These are phyloP conservation scores for Acanthamoeba lenticulata DNA, from an alignment of 208 protist genomes.

Conservation along the genomic window DNA sequence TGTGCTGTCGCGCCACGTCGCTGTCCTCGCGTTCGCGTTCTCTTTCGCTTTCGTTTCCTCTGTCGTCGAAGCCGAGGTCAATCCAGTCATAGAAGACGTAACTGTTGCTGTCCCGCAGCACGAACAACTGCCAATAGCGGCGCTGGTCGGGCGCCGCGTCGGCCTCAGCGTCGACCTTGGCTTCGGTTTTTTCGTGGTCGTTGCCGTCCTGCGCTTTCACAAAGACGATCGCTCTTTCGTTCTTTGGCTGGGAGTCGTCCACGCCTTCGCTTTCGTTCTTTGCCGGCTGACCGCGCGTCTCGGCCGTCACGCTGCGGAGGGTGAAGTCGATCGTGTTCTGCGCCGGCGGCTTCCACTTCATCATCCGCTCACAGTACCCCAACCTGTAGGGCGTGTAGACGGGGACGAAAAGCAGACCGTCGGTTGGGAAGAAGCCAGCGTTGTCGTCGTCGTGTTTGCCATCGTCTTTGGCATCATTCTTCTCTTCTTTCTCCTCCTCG, in stretches of 20 bases:
- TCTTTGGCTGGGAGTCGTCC: neutral
- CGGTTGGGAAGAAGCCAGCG: neutral
- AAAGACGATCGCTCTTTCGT: neutral
- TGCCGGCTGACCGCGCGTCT: too few relatives aligned
- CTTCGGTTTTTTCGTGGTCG: neutral
- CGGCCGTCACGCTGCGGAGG: neutral
- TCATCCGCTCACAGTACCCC: conserved; percentile 26
- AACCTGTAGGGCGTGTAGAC: conserved; percentile 57
- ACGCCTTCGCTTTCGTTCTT: neutral
- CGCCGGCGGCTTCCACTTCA: conserved; percentile 17
- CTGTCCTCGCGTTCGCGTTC: neutral
- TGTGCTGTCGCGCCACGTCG: neutral
- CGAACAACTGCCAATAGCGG: conserved; percentile 32
- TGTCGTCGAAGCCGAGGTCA: neutral
- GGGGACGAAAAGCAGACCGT: conserved; percentile 34
- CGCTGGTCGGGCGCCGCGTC: neutral
- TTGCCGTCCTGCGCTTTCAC: neutral
- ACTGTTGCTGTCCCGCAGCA: conserved; percentile 47
- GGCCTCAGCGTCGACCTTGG: neutral
- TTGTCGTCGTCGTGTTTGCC: neutral
- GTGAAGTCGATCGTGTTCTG: conserved; percentile 44
- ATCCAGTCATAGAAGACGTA: conserved; percentile 50
- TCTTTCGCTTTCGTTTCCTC: neutral
- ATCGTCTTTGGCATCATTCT: neutral
- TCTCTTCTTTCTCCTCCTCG: neutral